A percentile compares a stretch with the other conserved stretches of the same genome.
phyloP scores from a whole-genome alignment of 2,329 filamentous ascomycete genomes.

The Capronia americana region DNA sequence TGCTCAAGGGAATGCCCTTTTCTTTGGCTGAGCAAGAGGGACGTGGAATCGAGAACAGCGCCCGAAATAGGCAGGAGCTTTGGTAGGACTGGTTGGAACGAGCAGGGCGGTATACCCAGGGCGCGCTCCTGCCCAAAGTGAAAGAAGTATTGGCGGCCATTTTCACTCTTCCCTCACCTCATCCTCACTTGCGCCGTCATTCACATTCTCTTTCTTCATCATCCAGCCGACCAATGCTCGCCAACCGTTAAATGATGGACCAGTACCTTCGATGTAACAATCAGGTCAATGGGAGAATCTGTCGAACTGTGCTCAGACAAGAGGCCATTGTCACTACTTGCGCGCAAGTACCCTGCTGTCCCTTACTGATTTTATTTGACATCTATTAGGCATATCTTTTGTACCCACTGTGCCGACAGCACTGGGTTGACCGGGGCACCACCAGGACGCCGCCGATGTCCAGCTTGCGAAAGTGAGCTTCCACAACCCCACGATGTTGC shows the following conservation, averaged over 20 bases:
- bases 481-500: constrained; percentile 76
- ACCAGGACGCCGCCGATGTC: constrained; percentile 67
- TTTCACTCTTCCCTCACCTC: constrained; percentile 2
- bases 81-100: neutral
- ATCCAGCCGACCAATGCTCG: neutral
- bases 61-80: neutral
- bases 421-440: constrained; percentile 66
- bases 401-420: constrained; percentile 71
- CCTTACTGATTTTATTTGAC: constrained; percentile 26
- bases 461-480: constrained; percentile 74
- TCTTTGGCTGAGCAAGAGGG: constrained; percentile 62
- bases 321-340: constrained; percentile 86
- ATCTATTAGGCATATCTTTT: constrained; percentile 78
- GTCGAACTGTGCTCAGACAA: constrained; percentile 71
- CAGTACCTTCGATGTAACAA: constrained; percentile 78
- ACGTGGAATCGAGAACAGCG: neutral
- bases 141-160: neutral
- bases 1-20: constrained; percentile 88
- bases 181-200: neutral
- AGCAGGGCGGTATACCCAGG: neutral
- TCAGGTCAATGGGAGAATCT: constrained; percentile 61
- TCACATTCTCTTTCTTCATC: constrained; percentile 16
- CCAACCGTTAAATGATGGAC: constrained; percentile 80
- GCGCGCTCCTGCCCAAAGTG: neutral
- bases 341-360: constrained; percentile 62